phyloP scores from a whole-genome alignment of 768 basidiomycete species.

The Mycena amicta region DNA sequence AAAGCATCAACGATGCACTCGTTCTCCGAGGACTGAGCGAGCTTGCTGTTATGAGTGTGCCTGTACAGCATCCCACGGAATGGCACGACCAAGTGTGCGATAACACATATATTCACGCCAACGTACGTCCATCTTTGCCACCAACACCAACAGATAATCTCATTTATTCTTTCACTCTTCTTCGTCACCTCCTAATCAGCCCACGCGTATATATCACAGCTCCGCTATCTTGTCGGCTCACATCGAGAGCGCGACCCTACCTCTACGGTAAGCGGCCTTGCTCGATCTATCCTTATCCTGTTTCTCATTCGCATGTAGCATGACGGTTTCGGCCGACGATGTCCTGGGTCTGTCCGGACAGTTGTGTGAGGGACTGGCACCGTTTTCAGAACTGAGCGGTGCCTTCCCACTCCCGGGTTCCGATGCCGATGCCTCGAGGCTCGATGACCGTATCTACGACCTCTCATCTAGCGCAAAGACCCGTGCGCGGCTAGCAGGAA shows the following conservation, averaged over 20 bases:
- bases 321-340: constrained; percentile 33
- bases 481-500: constrained; percentile 5
- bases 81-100: constrained; percentile 44
- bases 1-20: constrained; percentile 63
- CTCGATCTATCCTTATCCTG: no score
- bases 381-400: constrained; percentile 61
- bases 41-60: constrained; percentile 50
- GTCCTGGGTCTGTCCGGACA: constrained; percentile 48
- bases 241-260: constrained; percentile 60
- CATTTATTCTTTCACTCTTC: neutral
- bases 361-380: constrained; percentile 57
- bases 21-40: constrained; percentile 55
- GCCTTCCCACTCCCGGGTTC: constrained; percentile 49
- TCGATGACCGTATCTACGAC: constrained; percentile 34
- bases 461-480: constrained; percentile 42
- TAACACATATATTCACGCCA: constrained; percentile 22
- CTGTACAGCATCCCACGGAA: constrained; percentile 45
- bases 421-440: constrained; percentile 20
- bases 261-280: constrained; percentile 48
- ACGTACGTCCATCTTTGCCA: constrained; percentile 30
- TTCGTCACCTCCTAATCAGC: constrained; percentile 26
- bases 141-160: neutral
- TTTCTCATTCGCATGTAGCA: no score
- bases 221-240: constrained; percentile 63
- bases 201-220: constrained; percentile 44